phyloP scores from a whole-genome alignment of 371 early-diverging fungal genomes.

The Synchytrium microbalum region DNA sequence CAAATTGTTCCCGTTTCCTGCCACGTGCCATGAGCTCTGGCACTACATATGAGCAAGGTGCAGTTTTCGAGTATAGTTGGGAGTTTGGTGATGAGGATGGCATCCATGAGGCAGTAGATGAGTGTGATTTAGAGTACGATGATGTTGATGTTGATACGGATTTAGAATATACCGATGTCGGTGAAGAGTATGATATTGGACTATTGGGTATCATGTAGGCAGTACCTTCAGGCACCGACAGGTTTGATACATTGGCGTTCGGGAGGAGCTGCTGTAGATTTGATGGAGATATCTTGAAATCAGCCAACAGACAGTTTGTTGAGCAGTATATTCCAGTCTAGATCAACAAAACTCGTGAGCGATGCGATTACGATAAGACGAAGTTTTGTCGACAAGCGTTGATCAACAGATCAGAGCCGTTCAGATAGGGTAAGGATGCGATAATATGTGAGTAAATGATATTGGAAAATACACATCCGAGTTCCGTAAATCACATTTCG shows the following conservation, averaged over 20 bases:
- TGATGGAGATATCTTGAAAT: neutral
- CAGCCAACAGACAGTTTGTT: neutral
- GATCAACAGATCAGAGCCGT: too few relatives aligned
- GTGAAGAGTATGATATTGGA: neutral
- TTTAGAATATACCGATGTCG: neutral
- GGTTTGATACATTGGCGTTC: neutral
- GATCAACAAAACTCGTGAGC: too few relatives aligned
- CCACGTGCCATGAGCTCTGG: too few relatives aligned
- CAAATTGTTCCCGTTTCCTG: too few relatives aligned
- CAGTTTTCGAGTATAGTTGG: neutral
- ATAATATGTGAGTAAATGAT: too few relatives aligned
- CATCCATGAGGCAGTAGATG: neutral
- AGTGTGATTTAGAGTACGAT: neutral
- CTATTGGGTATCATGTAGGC: neutral
- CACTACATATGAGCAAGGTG: too few relatives aligned
- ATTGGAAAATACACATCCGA: too few relatives aligned
- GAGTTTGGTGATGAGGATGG: neutral
- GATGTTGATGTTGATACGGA: neutral
- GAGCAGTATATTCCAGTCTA: neutral
- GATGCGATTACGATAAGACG: too few relatives aligned
- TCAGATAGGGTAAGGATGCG: too few relatives aligned
- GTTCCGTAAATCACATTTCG: too few relatives aligned
- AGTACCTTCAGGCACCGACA: neutral
- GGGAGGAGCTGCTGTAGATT: neutral
- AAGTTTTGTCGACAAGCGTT: too few relatives aligned